Conservation (phyloP, 2,329 filamentous ascomycete genomes). For the Epichloe typhina region DNA sequence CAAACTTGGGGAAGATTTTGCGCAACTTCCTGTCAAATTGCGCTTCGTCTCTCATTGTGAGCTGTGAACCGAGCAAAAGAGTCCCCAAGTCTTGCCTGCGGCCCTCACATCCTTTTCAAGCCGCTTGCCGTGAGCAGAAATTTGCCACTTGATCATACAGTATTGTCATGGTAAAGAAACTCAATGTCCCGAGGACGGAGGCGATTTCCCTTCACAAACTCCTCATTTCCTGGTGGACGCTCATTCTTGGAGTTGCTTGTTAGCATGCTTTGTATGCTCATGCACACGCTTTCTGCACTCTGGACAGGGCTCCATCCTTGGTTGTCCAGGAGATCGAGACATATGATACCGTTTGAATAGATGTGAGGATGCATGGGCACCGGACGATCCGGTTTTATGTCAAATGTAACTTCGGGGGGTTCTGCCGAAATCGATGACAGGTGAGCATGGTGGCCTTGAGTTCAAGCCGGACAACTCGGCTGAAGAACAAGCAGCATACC, state of each 20-base stretch:
- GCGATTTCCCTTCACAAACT: constrained; percentile 73
- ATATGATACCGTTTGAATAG: constrained; percentile 98
- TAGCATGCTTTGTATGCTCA: constrained; percentile 96
- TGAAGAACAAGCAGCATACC: constrained; percentile 39
- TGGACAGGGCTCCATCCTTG: constrained; percentile 95
- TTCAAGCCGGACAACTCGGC: background rate
- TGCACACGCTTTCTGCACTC: constrained; percentile 91
- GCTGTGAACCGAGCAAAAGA: background rate
- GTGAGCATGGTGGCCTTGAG: background rate
- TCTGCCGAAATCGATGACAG: constrained; percentile 36
- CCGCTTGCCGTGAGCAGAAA: background rate
- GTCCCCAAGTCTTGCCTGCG: background rate
- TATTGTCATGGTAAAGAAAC: constrained; percentile 89
- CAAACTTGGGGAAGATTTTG: background rate
- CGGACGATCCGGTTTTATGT: constrained; percentile 46
- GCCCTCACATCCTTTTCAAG: background rate
- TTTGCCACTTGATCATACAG: constrained; percentile 34
- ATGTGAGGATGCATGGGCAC: constrained; percentile 96
- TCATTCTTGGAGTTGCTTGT: constrained; percentile 90
- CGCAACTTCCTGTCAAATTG: background rate
- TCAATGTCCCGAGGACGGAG: constrained; percentile 76
- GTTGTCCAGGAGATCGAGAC: constrained; percentile 76
- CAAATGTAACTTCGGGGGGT: constrained; percentile 87
- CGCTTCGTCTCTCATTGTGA: background rate
- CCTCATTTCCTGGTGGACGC: constrained; percentile 75